Base-by-base conservation (phyloP, 345 rosid species). In the Toxicodendron radicans region DNA sequence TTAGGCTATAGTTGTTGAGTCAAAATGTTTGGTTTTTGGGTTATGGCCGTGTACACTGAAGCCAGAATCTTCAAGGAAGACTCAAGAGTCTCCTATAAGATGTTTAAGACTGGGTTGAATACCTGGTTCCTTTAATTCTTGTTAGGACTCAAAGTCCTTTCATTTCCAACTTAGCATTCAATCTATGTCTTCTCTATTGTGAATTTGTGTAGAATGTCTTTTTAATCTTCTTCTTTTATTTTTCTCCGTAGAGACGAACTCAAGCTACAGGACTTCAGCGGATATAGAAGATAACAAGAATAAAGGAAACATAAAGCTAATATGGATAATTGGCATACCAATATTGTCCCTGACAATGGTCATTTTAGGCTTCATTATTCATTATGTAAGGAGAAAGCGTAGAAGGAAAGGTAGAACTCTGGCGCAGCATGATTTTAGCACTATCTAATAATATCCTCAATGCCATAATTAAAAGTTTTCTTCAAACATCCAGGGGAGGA, bases 401-500 rank as follows among this genome's bases (percentile, higher is more conserved):
- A 59, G 33, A 53, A 11, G 17, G 24, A 52, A 64, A 24, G 76
- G 63, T 73, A 21, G 62, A 18, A 14, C n/a, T 61, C 4, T 71
- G n/a, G n/a, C 67, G n/a, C 12, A 13, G 46, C 61, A 72, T 49
- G 38, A 20, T 6, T 12, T 33, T 18, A 16, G 46, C 14, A 35
- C 1, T 62, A 9, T 7, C 18, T 17, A 8, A 38, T 3, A 17
- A 7, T 4, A 0, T 17, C 48, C 12, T 35, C 10, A 35, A 12
- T 4, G 54, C 4, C 4, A 13, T 33, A 18, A 35, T 33, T 18
- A 17, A 2, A 27, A 51, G 4, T 51, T 62, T 17, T 38, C 66
- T 35, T 35, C 14, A 17, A 0, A 51, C 6, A 20, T 3, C 33
- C 63, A 73, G 76, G 70, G 54, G 76, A 73, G 53, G 69, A 64